Evolutionary conservation across 768 basidiomycete genomes (phyloP).

Genomic region (Mycena venus): DNA sequence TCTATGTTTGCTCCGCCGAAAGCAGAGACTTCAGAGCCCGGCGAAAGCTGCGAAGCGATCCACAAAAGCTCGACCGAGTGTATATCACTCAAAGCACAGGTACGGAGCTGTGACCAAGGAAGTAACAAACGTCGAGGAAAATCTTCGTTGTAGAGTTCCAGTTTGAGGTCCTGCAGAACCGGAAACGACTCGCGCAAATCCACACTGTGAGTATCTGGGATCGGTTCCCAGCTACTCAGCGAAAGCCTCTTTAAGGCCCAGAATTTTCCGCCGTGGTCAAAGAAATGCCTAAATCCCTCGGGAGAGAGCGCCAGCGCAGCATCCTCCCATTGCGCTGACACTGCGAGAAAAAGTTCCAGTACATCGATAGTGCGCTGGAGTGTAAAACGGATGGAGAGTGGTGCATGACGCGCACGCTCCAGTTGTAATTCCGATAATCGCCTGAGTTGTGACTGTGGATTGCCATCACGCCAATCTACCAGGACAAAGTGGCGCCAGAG

Average conservation of each 20-base stretch:
- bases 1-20: too few relatives aligned
- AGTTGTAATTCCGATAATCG: neutral
- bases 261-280: neutral
- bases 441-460: neutral
- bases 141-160: neutral
- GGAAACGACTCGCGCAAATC: neutral
- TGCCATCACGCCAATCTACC: too few relatives aligned
- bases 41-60: neutral
- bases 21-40: neutral
- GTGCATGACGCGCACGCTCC: neutral
- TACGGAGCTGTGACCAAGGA: slow-evolving; percentile 5
- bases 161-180: neutral
- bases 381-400: neutral
- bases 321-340: neutral
- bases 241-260: neutral
- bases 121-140: neutral
- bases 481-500: slow-evolving; percentile 2
- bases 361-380: neutral
- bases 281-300: neutral
- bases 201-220: neutral
- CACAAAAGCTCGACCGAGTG: neutral
- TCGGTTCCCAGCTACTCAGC: neutral
- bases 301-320: neutral
- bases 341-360: neutral
- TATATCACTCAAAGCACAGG: neutral